Percentiles rank a stretch among this genome's conserved stretches.
Evolutionary conservation across 805 yeast genomes (phyloP).

Genomic region (Candida dendrica): DNA sequence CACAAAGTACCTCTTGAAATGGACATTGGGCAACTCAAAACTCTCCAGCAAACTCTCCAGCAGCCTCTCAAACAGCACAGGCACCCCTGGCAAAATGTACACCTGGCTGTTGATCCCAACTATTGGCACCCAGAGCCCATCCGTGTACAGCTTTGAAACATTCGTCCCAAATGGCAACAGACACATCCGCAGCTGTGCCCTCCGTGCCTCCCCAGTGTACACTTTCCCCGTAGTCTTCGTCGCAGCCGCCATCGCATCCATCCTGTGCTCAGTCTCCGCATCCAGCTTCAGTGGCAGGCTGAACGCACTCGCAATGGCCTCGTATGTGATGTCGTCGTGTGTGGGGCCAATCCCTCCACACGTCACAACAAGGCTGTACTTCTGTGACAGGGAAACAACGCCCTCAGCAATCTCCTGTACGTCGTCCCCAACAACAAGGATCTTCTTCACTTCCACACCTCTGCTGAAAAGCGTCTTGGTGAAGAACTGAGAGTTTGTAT

Average conservation of each 20-base stretch:
- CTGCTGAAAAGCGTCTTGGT: slow-evolving; percentile 62
- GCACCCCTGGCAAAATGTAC: slow-evolving; percentile 78
- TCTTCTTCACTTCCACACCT: slow-evolving; percentile 60
- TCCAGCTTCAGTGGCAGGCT: slow-evolving; percentile 44
- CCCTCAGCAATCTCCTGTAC: slow-evolving; percentile 53
- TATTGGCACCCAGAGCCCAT: slow-evolving; percentile 77
- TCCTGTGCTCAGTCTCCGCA: slow-evolving; percentile 48
- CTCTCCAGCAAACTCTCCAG: slow-evolving; percentile 34
- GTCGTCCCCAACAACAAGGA: slow-evolving; percentile 75
- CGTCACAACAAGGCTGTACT: slow-evolving; percentile 46
- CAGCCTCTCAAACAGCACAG: slow-evolving; percentile 58
- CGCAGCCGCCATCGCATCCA: no score
- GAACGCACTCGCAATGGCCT: slow-evolving; percentile 62
- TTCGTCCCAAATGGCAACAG: slow-evolving; percentile 45
- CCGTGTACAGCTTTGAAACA: slow-evolving; percentile 41
- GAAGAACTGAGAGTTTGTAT: slow-evolving; percentile 68
- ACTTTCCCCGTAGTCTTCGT: slow-evolving; percentile 30
- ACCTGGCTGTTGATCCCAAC: slow-evolving; percentile 63
- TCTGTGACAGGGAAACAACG: slow-evolving; percentile 35
- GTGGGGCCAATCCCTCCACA: slow-evolving; percentile 73
- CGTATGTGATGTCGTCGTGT: slow-evolving; percentile 85
- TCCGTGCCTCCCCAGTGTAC: slow-evolving; percentile 36
- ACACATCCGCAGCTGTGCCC: slow-evolving; percentile 75
- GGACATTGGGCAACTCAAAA: not conserved
- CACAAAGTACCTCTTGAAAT: slow-evolving; percentile 46